Evolutionary conservation across 1,284 basidiomycete species (phyloP).

Genomic region (Apiotrichum domesticum): DNA sequence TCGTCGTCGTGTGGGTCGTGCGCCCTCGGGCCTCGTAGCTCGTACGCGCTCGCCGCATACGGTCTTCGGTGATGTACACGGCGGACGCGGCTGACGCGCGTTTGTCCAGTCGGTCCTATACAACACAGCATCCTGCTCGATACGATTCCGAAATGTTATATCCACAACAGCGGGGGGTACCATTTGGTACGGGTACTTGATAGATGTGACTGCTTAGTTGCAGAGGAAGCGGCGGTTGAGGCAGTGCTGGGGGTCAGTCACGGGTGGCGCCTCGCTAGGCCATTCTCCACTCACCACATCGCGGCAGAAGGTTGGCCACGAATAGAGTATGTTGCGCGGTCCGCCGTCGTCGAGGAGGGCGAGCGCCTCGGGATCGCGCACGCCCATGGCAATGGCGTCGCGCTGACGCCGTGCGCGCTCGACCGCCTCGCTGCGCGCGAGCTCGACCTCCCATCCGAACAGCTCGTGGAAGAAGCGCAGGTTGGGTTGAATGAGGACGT

Average conservation of each 20-base stretch:
- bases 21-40: no score
- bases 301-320: slow-evolving; percentile 46
- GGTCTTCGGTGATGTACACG: no score
- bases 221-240: slow-evolving; percentile 37
- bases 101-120: no score
- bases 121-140: no score
- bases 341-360: slow-evolving; percentile 16
- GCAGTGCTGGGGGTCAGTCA: slow-evolving; percentile 26
- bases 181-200: no score
- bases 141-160: no score
- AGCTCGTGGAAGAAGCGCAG: slow-evolving; percentile 88
- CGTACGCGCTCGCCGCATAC: no score
- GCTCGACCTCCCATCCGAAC: slow-evolving; percentile 83
- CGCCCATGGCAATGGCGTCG: slow-evolving; percentile 20
- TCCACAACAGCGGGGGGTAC: no score
- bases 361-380: slow-evolving; percentile 20
- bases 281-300: slow-evolving; percentile 39
- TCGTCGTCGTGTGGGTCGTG: no score
- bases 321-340: slow-evolving; percentile 32
- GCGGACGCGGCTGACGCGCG: no score
- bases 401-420: slow-evolving; percentile 13
- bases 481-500: slow-evolving; percentile 85
- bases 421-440: slow-evolving; percentile 45
- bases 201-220: slow-evolving; percentile 7
- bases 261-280: no score